Evolutionary conservation across 768 basidiomycete species (phyloP).

Genomic region (Naganishia onofrii): DNA sequence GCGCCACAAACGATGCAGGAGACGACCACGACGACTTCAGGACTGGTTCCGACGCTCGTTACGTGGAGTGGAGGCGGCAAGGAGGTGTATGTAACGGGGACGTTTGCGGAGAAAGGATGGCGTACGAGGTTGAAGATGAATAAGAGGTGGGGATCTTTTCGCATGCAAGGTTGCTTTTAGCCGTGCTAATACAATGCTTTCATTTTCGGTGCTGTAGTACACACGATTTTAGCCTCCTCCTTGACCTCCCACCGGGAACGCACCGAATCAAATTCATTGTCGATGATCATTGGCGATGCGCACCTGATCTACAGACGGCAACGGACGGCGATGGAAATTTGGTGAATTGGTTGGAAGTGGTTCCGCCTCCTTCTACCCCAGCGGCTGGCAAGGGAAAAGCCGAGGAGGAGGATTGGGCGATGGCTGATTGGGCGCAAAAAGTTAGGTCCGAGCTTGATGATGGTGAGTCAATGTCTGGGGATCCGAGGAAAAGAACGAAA

Average conservation of each 20-base stretch:
- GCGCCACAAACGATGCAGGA: not conserved
- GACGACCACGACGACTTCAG: conserved; percentile 33
- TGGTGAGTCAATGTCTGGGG: conserved; percentile 15
- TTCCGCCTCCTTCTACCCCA: conserved; percentile 54
- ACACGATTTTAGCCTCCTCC: conserved; percentile 48
- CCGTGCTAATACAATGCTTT: not conserved
- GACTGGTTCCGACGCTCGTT: conserved; percentile 47
- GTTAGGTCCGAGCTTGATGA: conserved; percentile 29
- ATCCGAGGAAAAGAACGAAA: no score
- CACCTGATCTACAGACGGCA: conserved; percentile 67
- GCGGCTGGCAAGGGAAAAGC: conserved; percentile 38
- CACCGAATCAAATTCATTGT: conserved; percentile 94
- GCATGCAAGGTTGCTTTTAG: not conserved
- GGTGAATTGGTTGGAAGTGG: conserved; percentile 85
- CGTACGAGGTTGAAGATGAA: conserved; percentile 50
- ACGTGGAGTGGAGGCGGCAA: conserved; percentile 53
- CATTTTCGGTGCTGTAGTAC: conserved; percentile 36
- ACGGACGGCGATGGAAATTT: conserved; percentile 86
- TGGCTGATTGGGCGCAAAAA: conserved; percentile 33
- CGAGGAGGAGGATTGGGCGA: conserved; percentile 28
- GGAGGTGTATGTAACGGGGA: conserved; percentile 52
- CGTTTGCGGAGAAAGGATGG: conserved; percentile 53
- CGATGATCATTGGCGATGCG: conserved; percentile 75
- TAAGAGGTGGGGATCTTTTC: conserved; percentile 43
- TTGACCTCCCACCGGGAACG: conserved; percentile 75